These are phyloP conservation scores for Filosporella fistucella DNA, from an alignment of 495 filamentous ascomycete genomes.

Conservation along the genomic window DNA sequence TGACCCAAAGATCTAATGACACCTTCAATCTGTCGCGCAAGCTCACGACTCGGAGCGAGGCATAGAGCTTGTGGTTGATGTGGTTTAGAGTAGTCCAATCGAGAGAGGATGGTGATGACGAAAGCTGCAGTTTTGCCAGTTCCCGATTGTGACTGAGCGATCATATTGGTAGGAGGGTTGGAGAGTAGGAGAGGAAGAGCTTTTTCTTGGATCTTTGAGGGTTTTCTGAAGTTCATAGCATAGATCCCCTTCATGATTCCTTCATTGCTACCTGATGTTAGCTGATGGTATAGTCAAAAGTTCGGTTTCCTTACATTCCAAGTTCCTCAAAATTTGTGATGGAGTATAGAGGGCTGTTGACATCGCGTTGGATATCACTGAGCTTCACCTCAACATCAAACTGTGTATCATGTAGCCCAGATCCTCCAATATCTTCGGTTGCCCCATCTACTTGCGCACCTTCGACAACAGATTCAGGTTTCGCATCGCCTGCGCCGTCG, in stretches of 20 bases:
- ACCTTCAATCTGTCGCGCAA: slow-evolving; percentile 88
- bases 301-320: slow-evolving; percentile 58
- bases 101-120: slow-evolving; percentile 81
- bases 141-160: slow-evolving; percentile 96
- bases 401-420: slow-evolving; percentile 60
- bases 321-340: slow-evolving; percentile 81
- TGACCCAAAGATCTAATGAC: slow-evolving; percentile 78
- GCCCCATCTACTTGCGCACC: slow-evolving; percentile 50
- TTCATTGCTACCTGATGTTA: slow-evolving; percentile 26
- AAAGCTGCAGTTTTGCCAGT: slow-evolving; percentile 99
- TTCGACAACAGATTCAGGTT: slow-evolving; percentile 15
- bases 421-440: slow-evolving; percentile 34
- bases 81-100: slow-evolving; percentile 66
- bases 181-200: slow-evolving; percentile 82
- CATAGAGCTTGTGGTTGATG: slow-evolving; percentile 78
- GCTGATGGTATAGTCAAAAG: neutral
- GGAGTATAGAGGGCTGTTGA: slow-evolving; percentile 82
- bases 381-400: slow-evolving; percentile 89
- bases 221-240: slow-evolving; percentile 86
- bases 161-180: slow-evolving; percentile 84
- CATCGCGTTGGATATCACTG: slow-evolving; percentile 80
- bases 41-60: slow-evolving; percentile 88
- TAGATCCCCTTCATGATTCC: slow-evolving; percentile 54
- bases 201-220: slow-evolving; percentile 94
- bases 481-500: too few relatives aligned